Percentiles rank a stretch among this genome's conserved stretches.
Conservation (phyloP, 352 stramenopile species). For the Phytopythium montanum region DNA sequence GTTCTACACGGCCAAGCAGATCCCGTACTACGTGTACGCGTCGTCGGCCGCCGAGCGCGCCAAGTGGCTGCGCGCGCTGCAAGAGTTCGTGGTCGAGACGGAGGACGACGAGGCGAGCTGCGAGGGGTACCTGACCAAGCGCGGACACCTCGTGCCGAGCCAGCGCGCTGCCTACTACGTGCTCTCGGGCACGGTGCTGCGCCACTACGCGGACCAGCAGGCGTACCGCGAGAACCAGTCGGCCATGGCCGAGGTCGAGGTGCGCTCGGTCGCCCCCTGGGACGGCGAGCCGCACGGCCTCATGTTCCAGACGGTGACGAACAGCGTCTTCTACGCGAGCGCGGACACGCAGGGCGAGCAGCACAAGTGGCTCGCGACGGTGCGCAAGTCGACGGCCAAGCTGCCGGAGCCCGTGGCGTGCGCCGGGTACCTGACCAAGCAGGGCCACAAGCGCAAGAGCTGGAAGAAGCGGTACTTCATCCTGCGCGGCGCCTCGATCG, state of each 20-base stretch:
- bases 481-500: slow-evolving; percentile 63
- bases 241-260: slow-evolving; percentile 82
- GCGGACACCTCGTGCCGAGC: slow-evolving; percentile 82
- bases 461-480: slow-evolving; percentile 92
- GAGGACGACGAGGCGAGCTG: slow-evolving; percentile 69
- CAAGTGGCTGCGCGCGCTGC: slow-evolving; percentile 79
- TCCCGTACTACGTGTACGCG: slow-evolving; percentile 88
- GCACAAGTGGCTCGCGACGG: slow-evolving; percentile 79
- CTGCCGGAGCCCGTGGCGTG: slow-evolving; percentile 75
- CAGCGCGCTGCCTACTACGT: slow-evolving; percentile 87
- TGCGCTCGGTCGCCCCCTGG: slow-evolving; percentile 71
- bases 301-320: slow-evolving; percentile 85
- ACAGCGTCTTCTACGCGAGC: slow-evolving; percentile 83
- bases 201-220: slow-evolving; percentile 79
- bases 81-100: slow-evolving; percentile 83
- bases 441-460: slow-evolving; percentile 89
- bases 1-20: slow-evolving; percentile 89
- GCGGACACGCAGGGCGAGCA: slow-evolving; percentile 71
- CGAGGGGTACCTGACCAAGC: slow-evolving; percentile 85
- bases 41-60: slow-evolving; percentile 69
- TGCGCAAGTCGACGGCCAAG: slow-evolving; percentile 64
- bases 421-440: slow-evolving; percentile 85
- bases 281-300: slow-evolving; percentile 78
- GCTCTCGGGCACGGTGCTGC: slow-evolving; percentile 73
- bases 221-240: slow-evolving; percentile 85